A percentile compares a stretch with the other conserved stretches of the same genome.
Conservation (phyloP, 2,329 filamentous ascomycete species). For the Aspergillus candidus region DNA sequence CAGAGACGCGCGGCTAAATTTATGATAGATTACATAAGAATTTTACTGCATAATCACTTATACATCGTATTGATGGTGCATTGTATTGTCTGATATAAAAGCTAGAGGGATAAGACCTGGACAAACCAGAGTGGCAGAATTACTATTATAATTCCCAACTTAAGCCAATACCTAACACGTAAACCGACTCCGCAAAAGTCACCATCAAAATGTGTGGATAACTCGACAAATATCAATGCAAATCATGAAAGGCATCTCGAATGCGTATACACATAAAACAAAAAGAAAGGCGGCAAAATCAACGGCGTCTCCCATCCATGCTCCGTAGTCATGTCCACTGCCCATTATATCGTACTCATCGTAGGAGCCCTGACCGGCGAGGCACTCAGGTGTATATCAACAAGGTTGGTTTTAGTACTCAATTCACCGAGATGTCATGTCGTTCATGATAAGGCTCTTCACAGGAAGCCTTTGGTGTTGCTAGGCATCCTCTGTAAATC, state of each 20-base stretch:
- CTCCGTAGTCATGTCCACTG: slow-evolving; percentile 8
- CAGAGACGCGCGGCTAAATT: slow-evolving; percentile 20
- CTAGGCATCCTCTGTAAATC: slow-evolving; percentile 63
- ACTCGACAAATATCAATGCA: slow-evolving; percentile 1
- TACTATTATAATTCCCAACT: no score
- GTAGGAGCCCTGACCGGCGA: no score
- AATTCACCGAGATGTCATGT: background rate
- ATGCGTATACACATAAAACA: slow-evolving; percentile 12
- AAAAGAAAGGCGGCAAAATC: slow-evolving; percentile 7
- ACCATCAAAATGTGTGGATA: slow-evolving; percentile 5
- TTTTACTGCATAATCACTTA: background rate
- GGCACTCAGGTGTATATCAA: no score
- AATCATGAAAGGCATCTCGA: slow-evolving; percentile 11
- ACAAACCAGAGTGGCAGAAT: background rate
- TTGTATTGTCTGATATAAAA: slow-evolving; percentile 1
- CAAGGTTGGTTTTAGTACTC: no score
- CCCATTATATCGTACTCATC: slow-evolving; percentile 14
- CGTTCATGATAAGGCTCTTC: slow-evolving; percentile 5
- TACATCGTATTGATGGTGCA: background rate
- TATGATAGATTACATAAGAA: background rate
- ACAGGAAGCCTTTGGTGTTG: slow-evolving; percentile 74
- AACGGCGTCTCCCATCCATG: slow-evolving; percentile 3
- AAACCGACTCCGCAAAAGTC: background rate
- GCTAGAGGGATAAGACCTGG: background rate
- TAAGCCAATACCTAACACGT: background rate